Evolutionary conservation across 164 flowering plant species (phyloP).

Genomic region (Annona squamosa): DNA sequence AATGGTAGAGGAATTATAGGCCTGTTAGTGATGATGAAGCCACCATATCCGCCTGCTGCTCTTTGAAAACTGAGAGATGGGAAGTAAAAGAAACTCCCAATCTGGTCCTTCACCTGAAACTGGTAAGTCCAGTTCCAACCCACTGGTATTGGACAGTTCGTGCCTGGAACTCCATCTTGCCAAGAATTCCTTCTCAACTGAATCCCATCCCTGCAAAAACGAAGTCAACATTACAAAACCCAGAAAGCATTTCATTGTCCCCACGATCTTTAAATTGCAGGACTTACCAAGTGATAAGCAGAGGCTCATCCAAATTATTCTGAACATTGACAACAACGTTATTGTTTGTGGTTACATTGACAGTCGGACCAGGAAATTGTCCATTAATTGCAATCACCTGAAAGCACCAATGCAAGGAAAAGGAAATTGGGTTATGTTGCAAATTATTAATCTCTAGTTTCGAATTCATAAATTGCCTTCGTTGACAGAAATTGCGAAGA

Average conservation of each 20-base stretch:
- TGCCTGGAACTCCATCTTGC: constrained; percentile 58
- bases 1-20: constrained; percentile 32
- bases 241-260: background rate
- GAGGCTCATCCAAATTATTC: constrained; percentile 73
- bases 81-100: constrained; percentile 47
- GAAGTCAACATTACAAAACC: background rate
- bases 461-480: too few species aligned
- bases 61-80: constrained; percentile 41
- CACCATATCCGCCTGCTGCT: constrained; percentile 50
- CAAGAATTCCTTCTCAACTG: constrained; percentile 43
- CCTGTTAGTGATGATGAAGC: constrained; percentile 28
- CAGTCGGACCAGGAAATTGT: constrained; percentile 78
- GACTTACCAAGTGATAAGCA: constrained; percentile 71
- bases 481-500: too few species aligned
- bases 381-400: constrained; percentile 88
- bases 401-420: constrained; percentile 9
- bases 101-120: constrained; percentile 58
- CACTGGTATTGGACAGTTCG: constrained; percentile 50
- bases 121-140: constrained; percentile 40
- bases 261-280: background rate
- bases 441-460: too few species aligned
- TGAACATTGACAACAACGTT: constrained; percentile 66
- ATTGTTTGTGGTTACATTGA: constrained; percentile 82
- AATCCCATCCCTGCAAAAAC: constrained; percentile 35
- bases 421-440: background rate